A percentile compares a stretch with the other conserved stretches of the same genome.
phyloP scores from a whole-genome alignment of 371 early-diverging fungal genomes.

The Capniomyces stellatus region DNA sequence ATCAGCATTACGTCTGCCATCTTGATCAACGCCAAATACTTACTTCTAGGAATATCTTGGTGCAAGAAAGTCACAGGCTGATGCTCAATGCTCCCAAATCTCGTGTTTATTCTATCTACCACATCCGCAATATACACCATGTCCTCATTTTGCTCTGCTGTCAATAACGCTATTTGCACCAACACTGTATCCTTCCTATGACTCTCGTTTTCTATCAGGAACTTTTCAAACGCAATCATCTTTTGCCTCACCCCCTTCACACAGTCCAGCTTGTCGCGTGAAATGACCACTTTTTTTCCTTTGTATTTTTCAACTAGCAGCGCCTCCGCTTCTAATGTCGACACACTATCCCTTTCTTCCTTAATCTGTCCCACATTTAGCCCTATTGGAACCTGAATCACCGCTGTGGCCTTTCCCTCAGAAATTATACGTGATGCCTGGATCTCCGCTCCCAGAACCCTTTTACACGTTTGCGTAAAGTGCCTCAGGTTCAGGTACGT shows the following conservation, averaged over 20 bases:
- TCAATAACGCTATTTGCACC: conserved; percentile 62
- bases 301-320: conserved; percentile 65
- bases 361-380: conserved; percentile 59
- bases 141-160: conserved; percentile 39
- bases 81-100: conserved; percentile 44
- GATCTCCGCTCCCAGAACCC: conserved; percentile 73
- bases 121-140: conserved; percentile 39
- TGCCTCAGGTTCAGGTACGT: conserved; percentile 92
- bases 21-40: conserved; percentile 86
- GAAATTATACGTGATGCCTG: conserved; percentile 66
- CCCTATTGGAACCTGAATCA: conserved; percentile 94
- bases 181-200: conserved; percentile 68
- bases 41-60: conserved; percentile 80
- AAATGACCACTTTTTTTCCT: conserved; percentile 91
- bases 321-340: conserved; percentile 2
- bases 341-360: conserved; percentile 51
- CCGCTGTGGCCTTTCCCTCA: conserved; percentile 35
- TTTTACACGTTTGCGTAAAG: conserved; percentile 81
- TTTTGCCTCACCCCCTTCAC: conserved; percentile 97
- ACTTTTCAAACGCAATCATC: conserved; percentile 83
- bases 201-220: conserved; percentile 74
- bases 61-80: conserved; percentile 52
- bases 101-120: conserved; percentile 45
- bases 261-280: conserved; percentile 94
- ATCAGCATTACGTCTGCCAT: conserved; percentile 90